Evolutionary conservation across 768 basidiomycete species (phyloP).

Genomic region (Tremella yokohamensis): DNA sequence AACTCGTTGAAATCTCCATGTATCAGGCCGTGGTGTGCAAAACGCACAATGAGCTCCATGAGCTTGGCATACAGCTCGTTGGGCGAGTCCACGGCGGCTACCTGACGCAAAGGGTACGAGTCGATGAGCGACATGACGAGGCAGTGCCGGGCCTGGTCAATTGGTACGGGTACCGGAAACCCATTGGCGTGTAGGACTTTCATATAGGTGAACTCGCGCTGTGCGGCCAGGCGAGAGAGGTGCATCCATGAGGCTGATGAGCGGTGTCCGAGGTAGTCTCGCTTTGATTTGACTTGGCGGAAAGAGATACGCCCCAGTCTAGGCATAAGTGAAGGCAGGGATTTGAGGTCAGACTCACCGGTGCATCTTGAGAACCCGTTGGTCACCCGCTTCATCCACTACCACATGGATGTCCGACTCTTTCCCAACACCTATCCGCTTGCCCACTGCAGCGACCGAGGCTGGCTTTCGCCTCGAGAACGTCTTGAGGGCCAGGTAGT

Average conservation of each 20-base stretch:
- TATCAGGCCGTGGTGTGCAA: constrained; percentile 90
- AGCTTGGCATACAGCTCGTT: constrained; percentile 83
- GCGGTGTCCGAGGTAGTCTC: constrained; percentile 92
- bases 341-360: constrained; percentile 57
- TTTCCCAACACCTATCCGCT: constrained; percentile 97
- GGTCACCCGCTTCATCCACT: constrained; percentile 74
- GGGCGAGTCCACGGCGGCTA: constrained; percentile 75
- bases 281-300: constrained; percentile 89
- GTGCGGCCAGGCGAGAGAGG: constrained; percentile 90
- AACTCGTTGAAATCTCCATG: constrained; percentile 99
- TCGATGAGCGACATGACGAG: constrained; percentile 95
- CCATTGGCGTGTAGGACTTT: constrained; percentile 88
- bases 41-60: constrained; percentile 94
- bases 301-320: constrained; percentile 97
- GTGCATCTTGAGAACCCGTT: constrained; percentile 90
- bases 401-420: constrained; percentile 70
- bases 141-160: constrained; percentile 92
- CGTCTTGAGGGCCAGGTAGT: constrained; percentile 89
- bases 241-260: constrained; percentile 99
- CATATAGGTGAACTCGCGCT: constrained; percentile 99
- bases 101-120: constrained; percentile 92
- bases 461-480: constrained; percentile 73
- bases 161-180: constrained; percentile 87
- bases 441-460: constrained; percentile 84
- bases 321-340: constrained; percentile 8